phyloP scores from a whole-genome alignment of 2,329 filamentous ascomycete species.

The Pestalotiopsis sp. region DNA sequence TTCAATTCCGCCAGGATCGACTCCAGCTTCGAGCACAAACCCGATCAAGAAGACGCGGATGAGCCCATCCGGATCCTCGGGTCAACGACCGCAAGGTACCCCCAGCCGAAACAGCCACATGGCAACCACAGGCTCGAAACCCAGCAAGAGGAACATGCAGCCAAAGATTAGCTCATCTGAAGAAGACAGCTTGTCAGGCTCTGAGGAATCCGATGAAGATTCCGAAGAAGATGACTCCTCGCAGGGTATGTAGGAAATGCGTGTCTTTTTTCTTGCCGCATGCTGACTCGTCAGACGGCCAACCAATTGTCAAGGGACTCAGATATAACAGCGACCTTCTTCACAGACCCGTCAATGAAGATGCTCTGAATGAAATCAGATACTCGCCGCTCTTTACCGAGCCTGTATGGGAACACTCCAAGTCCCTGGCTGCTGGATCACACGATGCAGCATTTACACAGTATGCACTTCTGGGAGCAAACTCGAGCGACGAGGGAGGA shows the following conservation, averaged over 20 bases:
- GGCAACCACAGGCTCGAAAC: no score
- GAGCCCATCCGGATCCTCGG: no score
- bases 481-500: not conserved
- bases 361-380: slow-evolving; percentile 21
- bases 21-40: no score
- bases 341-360: slow-evolving; percentile 2
- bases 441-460: slow-evolving; percentile 19
- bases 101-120: no score
- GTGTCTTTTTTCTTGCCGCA: no score
- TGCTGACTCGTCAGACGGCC: no score
- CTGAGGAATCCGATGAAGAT: not conserved
- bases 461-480: slow-evolving; percentile 25
- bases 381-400: slow-evolving; percentile 24
- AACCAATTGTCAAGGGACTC: not conserved
- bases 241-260: not conserved
- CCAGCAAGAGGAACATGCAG: no score
- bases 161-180: no score
- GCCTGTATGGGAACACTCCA: slow-evolving; percentile 16
- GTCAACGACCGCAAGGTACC: no score
- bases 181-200: not conserved
- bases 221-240: not conserved
- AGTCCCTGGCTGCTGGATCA: not conserved
- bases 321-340: slow-evolving; percentile 17
- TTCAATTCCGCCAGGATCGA: no score
- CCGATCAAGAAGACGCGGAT: no score